Percentiles rank a stretch among this genome's conserved stretches.
Conservation (phyloP, 768 basidiomycete genomes). For the Hypholoma sublateritium region DNA sequence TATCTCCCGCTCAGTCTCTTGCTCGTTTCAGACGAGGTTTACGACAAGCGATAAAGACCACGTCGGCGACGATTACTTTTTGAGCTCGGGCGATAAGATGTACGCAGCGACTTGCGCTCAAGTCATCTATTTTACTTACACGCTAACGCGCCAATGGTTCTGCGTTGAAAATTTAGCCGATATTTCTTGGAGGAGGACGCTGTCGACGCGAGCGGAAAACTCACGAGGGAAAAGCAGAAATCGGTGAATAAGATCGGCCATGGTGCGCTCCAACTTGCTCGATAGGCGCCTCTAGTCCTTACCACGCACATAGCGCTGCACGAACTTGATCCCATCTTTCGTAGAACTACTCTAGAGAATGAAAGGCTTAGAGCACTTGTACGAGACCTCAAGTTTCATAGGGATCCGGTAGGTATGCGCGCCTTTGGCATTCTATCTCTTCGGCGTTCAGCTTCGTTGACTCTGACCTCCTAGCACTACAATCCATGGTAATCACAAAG, state of each 20-base stretch:
- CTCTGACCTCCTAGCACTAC: conserved; percentile 55
- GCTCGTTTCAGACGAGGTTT: conserved; percentile 73
- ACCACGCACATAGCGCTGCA: conserved; percentile 60
- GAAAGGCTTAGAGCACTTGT: conserved; percentile 67
- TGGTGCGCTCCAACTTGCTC: conserved; percentile 41
- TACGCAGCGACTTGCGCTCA: conserved; percentile 19
- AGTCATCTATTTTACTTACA: neutral
- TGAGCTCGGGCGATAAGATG: conserved; percentile 92
- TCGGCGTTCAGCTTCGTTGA: neutral
- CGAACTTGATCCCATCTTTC: conserved; percentile 80
- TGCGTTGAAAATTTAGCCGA: conserved; percentile 37
- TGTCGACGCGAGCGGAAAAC: conserved; percentile 63
- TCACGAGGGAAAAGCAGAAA: conserved; percentile 68
- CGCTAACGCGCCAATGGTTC: neutral
- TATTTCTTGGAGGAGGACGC: conserved; percentile 95
- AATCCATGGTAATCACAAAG: conserved; percentile 96
- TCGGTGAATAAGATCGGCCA: conserved; percentile 97
- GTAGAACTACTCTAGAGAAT: conserved; percentile 79
- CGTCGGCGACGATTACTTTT: conserved; percentile 91
- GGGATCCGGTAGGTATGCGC: conserved; percentile 74
- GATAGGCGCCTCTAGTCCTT: neutral
- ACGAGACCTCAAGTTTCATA: conserved; percentile 77
- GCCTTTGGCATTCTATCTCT: neutral
- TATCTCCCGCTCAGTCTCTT: neutral
- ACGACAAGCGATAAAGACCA: conserved; percentile 77